Base-by-base conservation (phyloP, 106 monocot species). In the Agapanthus africanus region DNA sequence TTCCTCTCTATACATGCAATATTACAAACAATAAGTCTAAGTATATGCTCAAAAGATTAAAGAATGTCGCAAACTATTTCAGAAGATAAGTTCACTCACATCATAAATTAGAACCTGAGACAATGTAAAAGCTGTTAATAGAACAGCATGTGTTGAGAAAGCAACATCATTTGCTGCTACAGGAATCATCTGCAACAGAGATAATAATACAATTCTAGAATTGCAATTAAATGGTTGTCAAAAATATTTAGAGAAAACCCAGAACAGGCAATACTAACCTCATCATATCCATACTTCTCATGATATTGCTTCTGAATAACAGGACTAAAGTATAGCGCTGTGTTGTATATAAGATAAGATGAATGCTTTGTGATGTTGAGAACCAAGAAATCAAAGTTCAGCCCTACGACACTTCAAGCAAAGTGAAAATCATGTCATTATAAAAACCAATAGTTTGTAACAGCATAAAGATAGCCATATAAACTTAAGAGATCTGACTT, bases 151-250 rank as follows among this genome's bases (percentile, higher is more conserved):
- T 52, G 83, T 64, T 69, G 97, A 97, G 77, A 97, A 97, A 68
- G 88, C 88, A 56, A 97, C 92, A 75, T 97, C 97, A 87, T 87
- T 97, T 72, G 88, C 83, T 30, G 92, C 97, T 40, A 97, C 97
- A 74, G 92, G 97, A 79, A 97, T 97, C 82, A 97, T 78, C 97
- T 97, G 75, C 51, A 40, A 33, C 16, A 68, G 0, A n/a, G n/a
- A n/a, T n/a, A n/a, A n/a, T n/a, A n/a, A n/a, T n/a, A n/a, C n/a
- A n/a, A n/a, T n/a, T n/a, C n/a, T n/a, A n/a, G n/a, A n/a, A n/a
- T n/a, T n/a, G n/a, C n/a, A n/a, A n/a, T n/a, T n/a, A n/a, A n/a
- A n/a, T n/a, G n/a, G n/a, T n/a, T n/a, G n/a, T n/a, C n/a, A n/a
- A n/a, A n/a, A n/a, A n/a, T n/a, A n/a, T n/a, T n/a, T n/a, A n/a